Evolutionary conservation across 2,329 filamentous ascomycete species (phyloP), one percentile per base, ranked within the genome.

Genomic region (Orbilia javanica): DNA sequence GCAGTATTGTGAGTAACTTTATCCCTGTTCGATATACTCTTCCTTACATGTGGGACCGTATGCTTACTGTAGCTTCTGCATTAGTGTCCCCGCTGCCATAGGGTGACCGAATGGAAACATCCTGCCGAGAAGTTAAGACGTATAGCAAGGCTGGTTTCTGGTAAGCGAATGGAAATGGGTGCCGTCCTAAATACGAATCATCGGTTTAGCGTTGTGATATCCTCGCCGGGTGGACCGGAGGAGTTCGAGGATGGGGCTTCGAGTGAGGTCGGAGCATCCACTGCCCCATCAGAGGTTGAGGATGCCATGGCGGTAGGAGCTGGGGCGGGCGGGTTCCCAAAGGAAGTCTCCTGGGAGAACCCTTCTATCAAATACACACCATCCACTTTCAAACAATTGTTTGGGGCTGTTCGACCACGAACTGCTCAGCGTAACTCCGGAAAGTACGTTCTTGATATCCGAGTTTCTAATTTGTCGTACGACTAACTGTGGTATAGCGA

Each of bases 191-290:
- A 74, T 20, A 44, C 69, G 20, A 79, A 79, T 44, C 75, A 79
- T 66, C 69, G 75, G 1, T 79, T 79, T 36, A 79, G 75, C 34
- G 75, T 79, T 6, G 75, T 79, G 42, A 79, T 79, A 34, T 79
- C 75, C 18, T 79, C 75, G 29, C 70, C 75, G 4, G 63, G 63
- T 42, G 75, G 68, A 2, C 52, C 69, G 18, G 68, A 73, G 22
- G 75, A 74, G 31, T 69, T 79, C 20, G 68, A 69, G 25, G 75
- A 79, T 62, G 75, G 68, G 5, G 65, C 34, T 1, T 79, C 75
- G 4, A 79, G 75, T 34, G 75, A 79, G 44, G 55, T 69, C n/a
- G 75, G 69, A 11, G 75, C 57, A 15, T 73, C 75, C 3, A 74
- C 75, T 13, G 53, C 46, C 8, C 69, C 69, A 25, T 79, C 75